These are phyloP conservation scores for Aspergillus sparsus DNA, from an alignment of 495 filamentous ascomycete genomes.

Conservation along the genomic window DNA sequence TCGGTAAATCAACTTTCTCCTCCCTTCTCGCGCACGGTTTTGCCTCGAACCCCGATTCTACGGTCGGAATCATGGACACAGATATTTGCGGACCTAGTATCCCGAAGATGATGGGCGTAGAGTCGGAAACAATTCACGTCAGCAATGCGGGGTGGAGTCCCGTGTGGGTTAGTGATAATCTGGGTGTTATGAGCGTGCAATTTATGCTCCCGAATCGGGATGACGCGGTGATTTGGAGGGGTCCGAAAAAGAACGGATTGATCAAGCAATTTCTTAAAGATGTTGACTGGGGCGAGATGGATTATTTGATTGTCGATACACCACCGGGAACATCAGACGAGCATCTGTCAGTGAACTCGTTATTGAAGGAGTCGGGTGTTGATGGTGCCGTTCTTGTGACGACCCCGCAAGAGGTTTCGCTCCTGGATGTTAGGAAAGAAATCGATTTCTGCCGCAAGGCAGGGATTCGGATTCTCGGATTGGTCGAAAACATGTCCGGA, in stretches of 20 bases:
- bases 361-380: slow-evolving; percentile 83
- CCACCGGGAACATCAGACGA: slow-evolving; percentile 94
- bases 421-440: slow-evolving; percentile 93
- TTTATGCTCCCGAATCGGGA: slow-evolving; percentile 95
- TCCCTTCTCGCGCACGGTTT: slow-evolving; percentile 85
- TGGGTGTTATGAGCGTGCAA: slow-evolving; percentile 93
- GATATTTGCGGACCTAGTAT: slow-evolving; percentile 95
- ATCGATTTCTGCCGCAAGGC: slow-evolving; percentile 97
- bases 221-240: slow-evolving; percentile 94
- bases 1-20: slow-evolving; percentile 92
- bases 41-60: slow-evolving; percentile 69
- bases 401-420: slow-evolving; percentile 90
- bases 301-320: slow-evolving; percentile 91
- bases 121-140: slow-evolving; percentile 87
- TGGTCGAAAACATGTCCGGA: slow-evolving; percentile 97
- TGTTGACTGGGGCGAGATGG: slow-evolving; percentile 94
- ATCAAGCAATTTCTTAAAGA: slow-evolving; percentile 98
- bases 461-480: slow-evolving; percentile 79
- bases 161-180: slow-evolving; percentile 88
- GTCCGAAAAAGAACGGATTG: slow-evolving; percentile 95
- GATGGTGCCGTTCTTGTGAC: slow-evolving; percentile 93
- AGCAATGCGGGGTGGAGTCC: slow-evolving; percentile 83
- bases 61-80: slow-evolving; percentile 92
- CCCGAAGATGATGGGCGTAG: slow-evolving; percentile 97
- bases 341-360: slow-evolving; percentile 86